These are phyloP conservation scores for Beauveria medogensis DNA, from an alignment of 2,329 filamentous ascomycete genomes.

Conservation along the genomic window DNA sequence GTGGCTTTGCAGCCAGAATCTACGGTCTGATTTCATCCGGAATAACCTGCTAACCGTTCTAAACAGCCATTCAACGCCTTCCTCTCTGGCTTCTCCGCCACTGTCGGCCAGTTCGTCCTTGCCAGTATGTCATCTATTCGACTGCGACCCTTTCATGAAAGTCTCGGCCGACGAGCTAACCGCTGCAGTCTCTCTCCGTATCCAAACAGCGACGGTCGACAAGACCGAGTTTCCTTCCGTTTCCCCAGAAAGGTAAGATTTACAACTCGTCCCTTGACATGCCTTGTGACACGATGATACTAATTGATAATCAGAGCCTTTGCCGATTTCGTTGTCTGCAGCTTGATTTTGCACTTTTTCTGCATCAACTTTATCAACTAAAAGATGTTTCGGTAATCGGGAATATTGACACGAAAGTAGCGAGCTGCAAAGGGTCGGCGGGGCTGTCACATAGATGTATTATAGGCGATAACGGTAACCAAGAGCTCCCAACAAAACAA, in stretches of 20 bases:
- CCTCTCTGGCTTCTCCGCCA: constrained; percentile 86
- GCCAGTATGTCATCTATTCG: constrained; percentile 55
- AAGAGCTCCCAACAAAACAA: neutral
- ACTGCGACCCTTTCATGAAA: neutral
- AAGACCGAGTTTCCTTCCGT: constrained; percentile 67
- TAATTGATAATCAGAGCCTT: constrained; percentile 59
- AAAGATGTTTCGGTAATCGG: constrained; percentile 15
- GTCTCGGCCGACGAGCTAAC: constrained; percentile 1
- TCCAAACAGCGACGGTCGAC: constrained; percentile 83
- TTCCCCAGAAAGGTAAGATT: constrained; percentile 66
- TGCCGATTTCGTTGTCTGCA: constrained; percentile 92
- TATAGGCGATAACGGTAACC: neutral
- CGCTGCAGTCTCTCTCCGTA: constrained; percentile 62
- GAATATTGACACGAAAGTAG: neutral
- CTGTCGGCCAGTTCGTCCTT: constrained; percentile 94
- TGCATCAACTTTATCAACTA: constrained; percentile 99
- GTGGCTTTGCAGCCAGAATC: constrained; percentile 28
- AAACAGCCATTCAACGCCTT: constrained; percentile 95
- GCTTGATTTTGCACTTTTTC: constrained; percentile 95
- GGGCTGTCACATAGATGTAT: constrained; percentile 4
- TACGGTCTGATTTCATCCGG: neutral
- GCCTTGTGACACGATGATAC: neutral
- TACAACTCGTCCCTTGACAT: neutral
- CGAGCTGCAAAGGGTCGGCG: neutral
- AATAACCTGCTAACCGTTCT: constrained; percentile 14